A percentile compares a stretch with the other conserved stretches of the same genome.
phyloP scores from a whole-genome alignment of 768 basidiomycete genomes.

The Termitomyces sp. region DNA sequence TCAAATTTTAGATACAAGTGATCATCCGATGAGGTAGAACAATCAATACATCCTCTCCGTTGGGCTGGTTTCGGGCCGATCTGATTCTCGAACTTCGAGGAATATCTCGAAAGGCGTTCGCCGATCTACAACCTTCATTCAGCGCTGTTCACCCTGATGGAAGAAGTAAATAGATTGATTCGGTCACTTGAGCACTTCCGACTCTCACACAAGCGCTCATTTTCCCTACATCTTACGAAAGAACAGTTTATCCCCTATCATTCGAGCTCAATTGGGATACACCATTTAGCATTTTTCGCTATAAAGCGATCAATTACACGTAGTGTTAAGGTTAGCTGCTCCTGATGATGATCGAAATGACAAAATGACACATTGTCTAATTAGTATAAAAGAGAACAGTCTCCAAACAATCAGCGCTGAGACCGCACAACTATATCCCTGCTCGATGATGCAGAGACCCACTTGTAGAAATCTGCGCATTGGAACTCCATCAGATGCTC shows the following conservation, averaged over 20 bases:
- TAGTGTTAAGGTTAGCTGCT: constrained; percentile 22
- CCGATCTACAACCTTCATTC: not conserved
- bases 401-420: not conserved
- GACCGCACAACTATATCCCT: not conserved
- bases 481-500: constrained; percentile 60
- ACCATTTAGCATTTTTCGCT: not conserved
- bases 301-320: constrained; percentile 13
- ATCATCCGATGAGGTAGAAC: not conserved
- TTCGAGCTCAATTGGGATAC: not conserved
- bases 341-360: constrained; percentile 21
- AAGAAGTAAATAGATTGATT: not conserved
- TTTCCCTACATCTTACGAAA: not conserved
- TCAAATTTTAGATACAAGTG: not conserved
- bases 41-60: not conserved
- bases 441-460: constrained; percentile 50
- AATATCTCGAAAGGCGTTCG: not conserved
- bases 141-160: not conserved
- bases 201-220: not conserved
- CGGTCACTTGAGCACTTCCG: not conserved
- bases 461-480: constrained; percentile 64
- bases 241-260: not conserved
- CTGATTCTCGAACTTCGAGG: not conserved
- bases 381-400: constrained; percentile 13
- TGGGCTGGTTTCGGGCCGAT: not conserved
- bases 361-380: constrained; percentile 15